Evolutionary conservation across 306 rosid species (phyloP).

Genomic region (Myrica gale): DNA sequence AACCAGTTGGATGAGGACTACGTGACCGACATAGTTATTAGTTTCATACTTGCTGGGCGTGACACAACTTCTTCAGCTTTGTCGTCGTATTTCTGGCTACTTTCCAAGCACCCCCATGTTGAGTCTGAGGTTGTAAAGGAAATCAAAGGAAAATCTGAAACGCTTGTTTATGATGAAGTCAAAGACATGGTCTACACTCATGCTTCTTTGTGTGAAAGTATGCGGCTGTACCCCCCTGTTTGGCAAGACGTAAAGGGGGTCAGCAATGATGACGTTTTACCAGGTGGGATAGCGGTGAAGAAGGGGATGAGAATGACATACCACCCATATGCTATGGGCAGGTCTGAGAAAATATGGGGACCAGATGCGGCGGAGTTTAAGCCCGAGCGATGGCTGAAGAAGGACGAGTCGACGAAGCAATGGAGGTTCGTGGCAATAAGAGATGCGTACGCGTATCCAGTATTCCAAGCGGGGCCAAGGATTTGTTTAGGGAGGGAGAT

Average conservation of each 20-base stretch:
- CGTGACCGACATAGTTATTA: conserved; percentile 50
- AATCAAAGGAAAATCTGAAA: conserved; percentile 11
- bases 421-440: conserved; percentile 50
- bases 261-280: conserved; percentile 45
- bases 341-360: conserved; percentile 60
- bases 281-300: conserved; percentile 59
- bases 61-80: conserved; percentile 63
- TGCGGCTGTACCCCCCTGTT: conserved; percentile 75
- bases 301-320: conserved; percentile 58
- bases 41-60: conserved; percentile 60
- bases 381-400: conserved; percentile 70
- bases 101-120: conserved; percentile 37
- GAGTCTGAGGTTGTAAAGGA: conserved; percentile 44
- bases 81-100: conserved; percentile 74
- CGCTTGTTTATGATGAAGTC: conserved; percentile 38
- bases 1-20: conserved; percentile 55
- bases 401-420: background rate
- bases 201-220: conserved; percentile 67
- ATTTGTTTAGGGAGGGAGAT: conserved; percentile 80
- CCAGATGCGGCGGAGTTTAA: conserved; percentile 53
- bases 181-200: conserved; percentile 63
- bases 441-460: conserved; percentile 57
- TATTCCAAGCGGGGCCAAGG: conserved; percentile 87
- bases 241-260: conserved; percentile 48
- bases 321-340: conserved; percentile 64